A percentile compares a stretch with the other conserved stretches of the same genome.
Conservation (phyloP, 2,329 filamentous ascomycete species). For the Sarocladiaceae sp. region DNA sequence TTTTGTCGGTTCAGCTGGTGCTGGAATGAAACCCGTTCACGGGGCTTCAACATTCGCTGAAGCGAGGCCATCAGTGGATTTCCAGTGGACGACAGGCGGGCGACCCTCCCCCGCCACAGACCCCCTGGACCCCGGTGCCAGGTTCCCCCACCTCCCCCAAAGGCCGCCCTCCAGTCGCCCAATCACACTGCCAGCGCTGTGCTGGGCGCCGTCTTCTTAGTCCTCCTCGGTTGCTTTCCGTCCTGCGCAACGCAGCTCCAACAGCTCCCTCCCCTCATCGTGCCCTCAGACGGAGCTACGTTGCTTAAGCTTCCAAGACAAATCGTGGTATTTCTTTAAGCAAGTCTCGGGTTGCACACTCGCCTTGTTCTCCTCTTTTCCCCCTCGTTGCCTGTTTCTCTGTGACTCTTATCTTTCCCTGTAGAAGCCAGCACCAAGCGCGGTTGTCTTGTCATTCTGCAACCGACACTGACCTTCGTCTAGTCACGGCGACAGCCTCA, state of each 20-base stretch:
- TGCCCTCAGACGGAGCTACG: background rate
- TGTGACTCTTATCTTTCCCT: background rate
- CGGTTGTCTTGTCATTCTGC: background rate
- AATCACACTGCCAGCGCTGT: background rate
- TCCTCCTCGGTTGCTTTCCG: conserved; percentile 9
- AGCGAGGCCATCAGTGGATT: too few species aligned
- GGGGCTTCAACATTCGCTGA: too few species aligned
- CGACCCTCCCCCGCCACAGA: too few species aligned
- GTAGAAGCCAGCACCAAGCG: too few species aligned
- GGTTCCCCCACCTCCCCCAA: conserved; percentile 1
- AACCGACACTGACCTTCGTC: background rate
- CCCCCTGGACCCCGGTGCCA: background rate
- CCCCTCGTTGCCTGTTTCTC: background rate
- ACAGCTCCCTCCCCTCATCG: conserved; percentile 1
- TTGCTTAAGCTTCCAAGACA: background rate
- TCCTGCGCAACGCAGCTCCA: background rate
- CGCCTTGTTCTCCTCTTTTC: background rate
- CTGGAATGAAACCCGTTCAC: too few species aligned
- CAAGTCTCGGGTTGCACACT: background rate
- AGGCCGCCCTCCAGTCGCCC: background rate
- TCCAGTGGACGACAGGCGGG: too few species aligned
- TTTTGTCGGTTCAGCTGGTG: too few species aligned
- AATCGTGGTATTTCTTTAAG: background rate
- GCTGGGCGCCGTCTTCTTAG: background rate
- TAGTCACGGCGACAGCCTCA: conserved; percentile 16